These are phyloP conservation scores for Eucalyptus curtisii DNA, from an alignment of 345 rosid genomes.

Conservation along the genomic window DNA sequence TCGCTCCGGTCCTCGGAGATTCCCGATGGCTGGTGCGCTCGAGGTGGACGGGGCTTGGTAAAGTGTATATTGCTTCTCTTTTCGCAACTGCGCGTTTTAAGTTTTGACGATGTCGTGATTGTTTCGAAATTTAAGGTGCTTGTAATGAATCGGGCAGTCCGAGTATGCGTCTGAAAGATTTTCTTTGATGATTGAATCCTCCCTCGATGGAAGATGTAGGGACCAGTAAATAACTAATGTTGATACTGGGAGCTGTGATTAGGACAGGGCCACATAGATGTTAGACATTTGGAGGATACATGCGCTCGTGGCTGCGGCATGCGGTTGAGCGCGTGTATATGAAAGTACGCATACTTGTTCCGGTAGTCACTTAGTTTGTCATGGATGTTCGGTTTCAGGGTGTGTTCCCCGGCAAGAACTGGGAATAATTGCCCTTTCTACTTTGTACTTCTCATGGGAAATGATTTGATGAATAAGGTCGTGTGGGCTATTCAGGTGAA, in stretches of 20 bases:
- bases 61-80: neutral
- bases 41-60: constrained; percentile 17
- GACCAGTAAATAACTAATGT: neutral
- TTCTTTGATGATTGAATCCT: neutral
- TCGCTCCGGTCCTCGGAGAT: neutral
- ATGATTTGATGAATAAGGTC: neutral
- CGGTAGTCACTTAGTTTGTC: neutral
- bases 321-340: neutral
- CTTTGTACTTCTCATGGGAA: neutral
- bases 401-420: neutral
- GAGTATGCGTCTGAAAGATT: neutral
- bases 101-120: neutral
- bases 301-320: neutral
- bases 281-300: neutral
- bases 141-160: neutral
- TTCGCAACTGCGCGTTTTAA: neutral
- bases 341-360: neutral
- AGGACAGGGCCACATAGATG: neutral
- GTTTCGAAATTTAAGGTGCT: neutral
- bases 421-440: neutral
- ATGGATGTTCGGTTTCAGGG: neutral
- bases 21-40: constrained; percentile 20
- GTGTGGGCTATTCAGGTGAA: neutral
- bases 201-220: neutral
- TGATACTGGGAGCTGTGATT: neutral